A percentile compares a stretch with the other conserved stretches of the same genome.
Conservation (phyloP, 192 early-diverging fungal genomes). For the Backusella westeae region DNA sequence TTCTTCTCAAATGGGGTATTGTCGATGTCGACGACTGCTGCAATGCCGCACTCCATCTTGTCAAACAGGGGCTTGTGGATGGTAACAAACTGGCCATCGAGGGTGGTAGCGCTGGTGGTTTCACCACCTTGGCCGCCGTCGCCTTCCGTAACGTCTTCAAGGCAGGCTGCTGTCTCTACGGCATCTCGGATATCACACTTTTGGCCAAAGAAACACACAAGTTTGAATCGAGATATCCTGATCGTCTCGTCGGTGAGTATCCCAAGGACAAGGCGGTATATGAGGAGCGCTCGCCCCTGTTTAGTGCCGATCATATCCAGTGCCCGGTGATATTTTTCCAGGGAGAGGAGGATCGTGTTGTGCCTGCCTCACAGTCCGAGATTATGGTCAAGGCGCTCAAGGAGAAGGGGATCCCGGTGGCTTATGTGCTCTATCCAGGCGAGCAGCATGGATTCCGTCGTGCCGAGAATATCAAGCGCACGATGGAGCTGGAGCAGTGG, state of each 20-base stretch:
- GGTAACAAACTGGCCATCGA: slow-evolving; percentile 58
- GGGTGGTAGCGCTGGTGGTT: slow-evolving; percentile 72
- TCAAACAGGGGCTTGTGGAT: slow-evolving; percentile 55
- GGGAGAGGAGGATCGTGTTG: slow-evolving; percentile 71
- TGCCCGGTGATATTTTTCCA: slow-evolving; percentile 74
- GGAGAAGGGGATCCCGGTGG: slow-evolving; percentile 55
- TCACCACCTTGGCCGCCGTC: slow-evolving; percentile 59
- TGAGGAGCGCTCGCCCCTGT: slow-evolving; percentile 60
- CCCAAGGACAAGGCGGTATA: slow-evolving; percentile 56
- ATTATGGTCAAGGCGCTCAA: slow-evolving; percentile 69
- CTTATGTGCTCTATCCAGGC: slow-evolving; percentile 61
- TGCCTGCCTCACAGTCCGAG: slow-evolving; percentile 74
- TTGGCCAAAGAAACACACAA: slow-evolving; percentile 79
- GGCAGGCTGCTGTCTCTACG: slow-evolving; percentile 66
- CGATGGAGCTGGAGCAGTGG: slow-evolving; percentile 60
- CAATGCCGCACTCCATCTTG: slow-evolving; percentile 63
- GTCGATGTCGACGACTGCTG: slow-evolving; percentile 81
- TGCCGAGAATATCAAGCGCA: slow-evolving; percentile 61
- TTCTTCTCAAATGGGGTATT: slow-evolving; percentile 68
- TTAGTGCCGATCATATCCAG: slow-evolving; percentile 54
- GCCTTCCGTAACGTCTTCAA: slow-evolving; percentile 75
- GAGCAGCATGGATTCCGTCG: slow-evolving; percentile 72
- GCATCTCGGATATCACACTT: slow-evolving; percentile 67
- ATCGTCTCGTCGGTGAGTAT: slow-evolving; percentile 60
- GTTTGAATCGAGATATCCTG: slow-evolving; percentile 68